phyloP scores from a whole-genome alignment of 2,329 filamentous ascomycete species.

The Colletotrichum sp. region DNA sequence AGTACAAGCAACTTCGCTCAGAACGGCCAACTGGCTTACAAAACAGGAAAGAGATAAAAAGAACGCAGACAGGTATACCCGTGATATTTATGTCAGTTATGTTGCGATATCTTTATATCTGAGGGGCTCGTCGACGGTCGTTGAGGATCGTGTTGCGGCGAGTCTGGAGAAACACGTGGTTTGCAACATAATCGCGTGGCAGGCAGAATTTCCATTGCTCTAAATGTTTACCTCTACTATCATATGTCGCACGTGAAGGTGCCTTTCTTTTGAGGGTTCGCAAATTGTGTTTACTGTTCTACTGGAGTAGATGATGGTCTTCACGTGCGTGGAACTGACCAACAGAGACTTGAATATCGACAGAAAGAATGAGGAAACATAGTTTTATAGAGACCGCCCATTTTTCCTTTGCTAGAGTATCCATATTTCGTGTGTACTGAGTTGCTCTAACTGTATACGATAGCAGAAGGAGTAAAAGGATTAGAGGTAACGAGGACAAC shows the following conservation, averaged over 20 bases:
- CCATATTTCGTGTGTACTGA: accelerated
- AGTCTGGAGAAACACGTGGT: not conserved
- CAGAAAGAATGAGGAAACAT: not conserved
- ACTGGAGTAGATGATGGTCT: not conserved
- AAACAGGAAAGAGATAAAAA: not conserved
- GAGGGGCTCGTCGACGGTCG: not conserved
- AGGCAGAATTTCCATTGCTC: not conserved
- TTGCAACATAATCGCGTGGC: not conserved
- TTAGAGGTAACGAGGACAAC: not conserved
- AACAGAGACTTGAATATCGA: not conserved
- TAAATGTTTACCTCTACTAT: accelerated
- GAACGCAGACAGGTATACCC: not conserved
- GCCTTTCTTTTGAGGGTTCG: not conserved
- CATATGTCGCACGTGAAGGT: accelerated
- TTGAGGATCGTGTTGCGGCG: not conserved
- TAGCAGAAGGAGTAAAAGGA: not conserved
- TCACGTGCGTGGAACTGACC: accelerated
- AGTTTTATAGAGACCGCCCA: not conserved
- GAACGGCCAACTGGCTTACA: not conserved
- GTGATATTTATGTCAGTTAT: not conserved
- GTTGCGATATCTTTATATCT: not conserved
- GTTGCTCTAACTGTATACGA: accelerated
- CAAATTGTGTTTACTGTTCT: not conserved
- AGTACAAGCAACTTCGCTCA: not conserved
- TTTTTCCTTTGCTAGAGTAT: not conserved